A percentile compares a stretch with the other conserved stretches of the same genome.
phyloP scores from a whole-genome alignment of 306 rosid genomes.

The Alnus glutinosa region DNA sequence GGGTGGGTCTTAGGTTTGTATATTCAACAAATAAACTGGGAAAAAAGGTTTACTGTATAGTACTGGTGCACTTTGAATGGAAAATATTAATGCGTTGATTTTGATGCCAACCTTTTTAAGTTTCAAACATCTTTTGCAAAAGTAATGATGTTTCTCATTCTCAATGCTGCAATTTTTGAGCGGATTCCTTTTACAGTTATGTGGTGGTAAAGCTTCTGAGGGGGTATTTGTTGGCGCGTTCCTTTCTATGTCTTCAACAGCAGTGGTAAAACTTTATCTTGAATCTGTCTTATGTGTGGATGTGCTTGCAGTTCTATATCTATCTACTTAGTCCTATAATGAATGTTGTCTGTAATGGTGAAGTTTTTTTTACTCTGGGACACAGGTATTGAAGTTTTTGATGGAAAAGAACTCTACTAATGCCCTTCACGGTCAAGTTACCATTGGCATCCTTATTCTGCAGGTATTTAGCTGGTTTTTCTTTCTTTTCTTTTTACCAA shows the following conservation, averaged over 20 bases:
- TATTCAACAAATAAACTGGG: neutral
- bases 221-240: slow-evolving; percentile 89
- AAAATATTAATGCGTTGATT: neutral
- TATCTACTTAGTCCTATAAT: neutral
- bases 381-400: slow-evolving; percentile 86
- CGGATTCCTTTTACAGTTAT: slow-evolving; percentile 73
- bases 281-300: slow-evolving; percentile 23
- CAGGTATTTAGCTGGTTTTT: slow-evolving; percentile 53
- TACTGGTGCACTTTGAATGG: neutral
- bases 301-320: slow-evolving; percentile 1
- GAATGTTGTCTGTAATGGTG: neutral
- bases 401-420: slow-evolving; percentile 81
- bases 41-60: neutral
- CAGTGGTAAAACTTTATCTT: slow-evolving; percentile 66
- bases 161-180: slow-evolving; percentile 37
- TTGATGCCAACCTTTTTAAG: slow-evolving; percentile 1
- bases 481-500: slow-evolving; percentile 2
- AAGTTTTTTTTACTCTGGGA: slow-evolving; percentile 21
- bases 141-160: slow-evolving; percentile 22
- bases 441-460: slow-evolving; percentile 84
- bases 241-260: slow-evolving; percentile 94
- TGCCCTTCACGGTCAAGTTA: slow-evolving; percentile 95
- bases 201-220: slow-evolving; percentile 95
- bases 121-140: slow-evolving; percentile 17
- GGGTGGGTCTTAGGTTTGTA: neutral